Percentiles rank a stretch among this genome's conserved stretches.
phyloP scores from a whole-genome alignment of 164 flowering plant species.

The Kingdonia uniflora region DNA sequence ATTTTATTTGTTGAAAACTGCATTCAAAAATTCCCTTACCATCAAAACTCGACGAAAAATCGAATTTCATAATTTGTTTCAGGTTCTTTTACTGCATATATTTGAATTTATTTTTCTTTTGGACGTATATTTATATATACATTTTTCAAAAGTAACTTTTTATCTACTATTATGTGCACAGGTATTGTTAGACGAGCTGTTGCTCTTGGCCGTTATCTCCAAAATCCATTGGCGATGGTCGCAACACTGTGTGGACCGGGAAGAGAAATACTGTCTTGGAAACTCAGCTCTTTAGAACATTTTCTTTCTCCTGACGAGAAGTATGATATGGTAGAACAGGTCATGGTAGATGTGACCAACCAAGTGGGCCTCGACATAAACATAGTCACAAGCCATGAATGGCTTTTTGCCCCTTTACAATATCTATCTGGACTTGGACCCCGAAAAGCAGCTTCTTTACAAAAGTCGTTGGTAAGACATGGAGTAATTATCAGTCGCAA shows the following conservation, averaged over 20 bases:
- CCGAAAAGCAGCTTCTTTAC: conserved; percentile 81
- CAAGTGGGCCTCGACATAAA: conserved; percentile 94
- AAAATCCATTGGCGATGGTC: conserved; percentile 93
- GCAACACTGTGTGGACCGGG: conserved; percentile 95
- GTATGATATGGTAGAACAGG: conserved; percentile 79
- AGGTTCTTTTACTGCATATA: no score
- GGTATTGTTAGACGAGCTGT: conserved; percentile 95
- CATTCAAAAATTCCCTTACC: no score
- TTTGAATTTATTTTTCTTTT: not conserved
- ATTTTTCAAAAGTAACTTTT: not conserved
- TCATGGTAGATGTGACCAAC: conserved; percentile 89
- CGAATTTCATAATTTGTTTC: no score
- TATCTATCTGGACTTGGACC: conserved; percentile 96
- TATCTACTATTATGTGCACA: conserved; percentile 16
- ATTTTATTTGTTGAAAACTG: no score
- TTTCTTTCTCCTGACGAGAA: conserved; percentile 90
- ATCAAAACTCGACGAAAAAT: no score
- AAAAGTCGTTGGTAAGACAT: conserved; percentile 67
- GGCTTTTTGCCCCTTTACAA: conserved; percentile 89
- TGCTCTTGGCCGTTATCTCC: conserved; percentile 90
- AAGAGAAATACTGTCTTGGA: conserved; percentile 88
- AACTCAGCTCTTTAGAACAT: conserved; percentile 51
- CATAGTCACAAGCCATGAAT: conserved; percentile 83
- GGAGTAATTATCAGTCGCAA: conserved; percentile 70
- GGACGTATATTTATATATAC: not conserved